Conservation (phyloP, 2,329 filamentous ascomycete genomes). For the Cordyceps cicadae region DNA sequence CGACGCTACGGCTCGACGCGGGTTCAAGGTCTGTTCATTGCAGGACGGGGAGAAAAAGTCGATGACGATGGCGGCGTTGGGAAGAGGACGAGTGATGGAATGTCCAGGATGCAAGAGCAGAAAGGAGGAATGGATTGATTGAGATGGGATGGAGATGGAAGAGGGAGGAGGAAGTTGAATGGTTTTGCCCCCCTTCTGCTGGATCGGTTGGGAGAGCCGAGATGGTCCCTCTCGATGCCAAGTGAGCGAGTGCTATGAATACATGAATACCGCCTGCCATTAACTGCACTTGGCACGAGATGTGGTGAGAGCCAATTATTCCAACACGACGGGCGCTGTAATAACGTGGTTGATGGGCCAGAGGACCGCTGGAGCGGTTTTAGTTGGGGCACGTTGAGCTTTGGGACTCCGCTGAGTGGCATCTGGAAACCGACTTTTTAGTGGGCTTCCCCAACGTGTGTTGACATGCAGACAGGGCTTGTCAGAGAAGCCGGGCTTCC, state of each 20-base stretch:
- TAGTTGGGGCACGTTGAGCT: background rate
- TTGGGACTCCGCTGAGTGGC: background rate
- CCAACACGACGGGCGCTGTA: background rate
- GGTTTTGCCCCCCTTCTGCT: background rate
- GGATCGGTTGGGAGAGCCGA: conserved; percentile 8
- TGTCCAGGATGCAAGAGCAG: background rate
- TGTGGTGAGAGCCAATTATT: background rate
- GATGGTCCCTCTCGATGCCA: background rate
- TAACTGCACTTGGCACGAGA: no score
- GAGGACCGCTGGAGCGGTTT: background rate
- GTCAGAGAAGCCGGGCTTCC: background rate
- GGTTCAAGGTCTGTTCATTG: conserved; percentile 3
- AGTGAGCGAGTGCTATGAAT: background rate
- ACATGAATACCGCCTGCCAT: background rate
- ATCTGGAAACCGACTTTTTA: conserved; percentile 9
- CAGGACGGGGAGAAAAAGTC: background rate
- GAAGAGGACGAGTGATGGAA: background rate
- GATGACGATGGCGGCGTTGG: background rate
- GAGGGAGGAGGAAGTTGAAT: background rate
- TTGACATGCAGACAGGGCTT: background rate
- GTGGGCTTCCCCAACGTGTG: conserved; percentile 15
- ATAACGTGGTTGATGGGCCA: background rate
- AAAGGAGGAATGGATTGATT: background rate
- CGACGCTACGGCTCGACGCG: conserved; percentile 11
- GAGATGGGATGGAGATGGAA: background rate